Base-by-base conservation (phyloP, 2,329 filamentous ascomycete species). In the Dothistroma pini region DNA sequence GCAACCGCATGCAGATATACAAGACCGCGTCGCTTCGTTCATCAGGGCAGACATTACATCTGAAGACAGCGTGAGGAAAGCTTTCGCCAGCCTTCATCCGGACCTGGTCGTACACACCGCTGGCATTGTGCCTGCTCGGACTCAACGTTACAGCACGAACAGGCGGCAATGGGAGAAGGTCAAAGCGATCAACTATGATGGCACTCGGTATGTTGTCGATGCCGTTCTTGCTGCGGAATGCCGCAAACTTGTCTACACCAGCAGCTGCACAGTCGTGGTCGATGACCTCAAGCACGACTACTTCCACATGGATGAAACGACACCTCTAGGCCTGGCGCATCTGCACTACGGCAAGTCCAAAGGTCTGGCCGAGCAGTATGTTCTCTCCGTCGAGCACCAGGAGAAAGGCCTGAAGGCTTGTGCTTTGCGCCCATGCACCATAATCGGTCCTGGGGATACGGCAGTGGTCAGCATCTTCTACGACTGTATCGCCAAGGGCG, bases 101-200 rank as follows among this genome's bases (percentile, higher is more conserved):
- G 87, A 92, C 72, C 85, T 96, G 14, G 91, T 99, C 56, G 88
- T 97, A 71, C 93, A 99, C 77, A 96, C 93, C 1, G 95, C 93
- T 21, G 83, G 77, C 75, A 70, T 79, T 3, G 75, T 77, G 16
- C 76, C 77, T 0, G 64, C 73, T 0, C 74, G 77, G 22, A 58
- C 68, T 21, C 61, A 64, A 49, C 72, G 79, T 25, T 81, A 81
- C 68, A 74, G 69, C 54, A 74, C 68, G 57, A 71, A 71, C 38
- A 67, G 71, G 2, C 67, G 69, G 53, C 74, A 77, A 75, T 71
- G 71, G 80, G 82, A 84, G 19, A 77, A 90, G 38, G 89, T 95
- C 74, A 85, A 85, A 70, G 88, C 87, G 74, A 89, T 97, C 73
- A 99, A 97, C 75, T 88, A 96, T 56, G 88, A 91, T 56, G 93